Evolutionary conservation across 176 grass and related monocot genomes (phyloP).

Genomic region (Carex cristatella): DNA sequence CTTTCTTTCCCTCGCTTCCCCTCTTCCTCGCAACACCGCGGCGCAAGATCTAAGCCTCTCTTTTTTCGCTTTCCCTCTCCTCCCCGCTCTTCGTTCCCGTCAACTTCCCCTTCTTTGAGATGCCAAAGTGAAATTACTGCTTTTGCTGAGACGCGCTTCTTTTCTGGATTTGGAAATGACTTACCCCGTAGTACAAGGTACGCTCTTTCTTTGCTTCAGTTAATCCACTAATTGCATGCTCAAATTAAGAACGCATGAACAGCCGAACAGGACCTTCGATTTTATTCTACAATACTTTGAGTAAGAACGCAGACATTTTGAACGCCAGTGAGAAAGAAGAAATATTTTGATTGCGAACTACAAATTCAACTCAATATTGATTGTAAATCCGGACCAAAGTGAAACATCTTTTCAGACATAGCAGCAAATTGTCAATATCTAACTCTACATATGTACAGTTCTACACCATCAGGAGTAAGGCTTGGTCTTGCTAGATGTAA

Average conservation of each 20-base stretch:
- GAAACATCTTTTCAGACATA: neutral
- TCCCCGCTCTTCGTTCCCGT: neutral
- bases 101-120: neutral
- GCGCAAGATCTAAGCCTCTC: neutral
- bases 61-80: neutral
- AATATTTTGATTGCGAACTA: neutral
- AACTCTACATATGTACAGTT: neutral
- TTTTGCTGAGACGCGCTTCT: neutral
- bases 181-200: constrained; percentile 13
- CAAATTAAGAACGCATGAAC: neutral
- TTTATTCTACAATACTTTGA: neutral
- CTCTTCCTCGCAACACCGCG: neutral
- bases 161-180: neutral
- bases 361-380: neutral
- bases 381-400: neutral
- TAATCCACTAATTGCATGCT: neutral
- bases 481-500: neutral
- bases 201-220: neutral
- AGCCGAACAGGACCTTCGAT: neutral
- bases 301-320: neutral
- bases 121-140: neutral
- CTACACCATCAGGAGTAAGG: neutral
- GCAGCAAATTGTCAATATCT: neutral
- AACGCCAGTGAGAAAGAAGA: neutral
- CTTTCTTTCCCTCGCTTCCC: neutral